Base-by-base conservation (phyloP, 257 asterid species). In the Nicotiana otophora region DNA sequence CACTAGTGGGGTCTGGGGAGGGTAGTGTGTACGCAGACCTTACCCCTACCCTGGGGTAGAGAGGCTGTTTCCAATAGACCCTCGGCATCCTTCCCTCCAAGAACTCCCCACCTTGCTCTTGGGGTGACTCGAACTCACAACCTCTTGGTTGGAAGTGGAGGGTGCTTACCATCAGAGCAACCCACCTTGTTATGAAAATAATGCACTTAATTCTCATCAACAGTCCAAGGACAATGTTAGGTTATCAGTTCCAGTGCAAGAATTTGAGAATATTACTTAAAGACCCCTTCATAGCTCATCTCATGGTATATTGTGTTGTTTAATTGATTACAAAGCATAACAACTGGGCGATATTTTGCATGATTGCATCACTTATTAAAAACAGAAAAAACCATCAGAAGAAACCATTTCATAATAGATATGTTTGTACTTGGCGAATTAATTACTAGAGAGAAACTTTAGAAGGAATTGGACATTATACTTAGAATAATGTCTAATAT, bases 281-380 rank as follows among this genome's bases (percentile, higher is more conserved):
- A 55, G 57, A 72, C 78, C 42, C 48, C 78, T 72, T 69, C 78
- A 20, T 23, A 72, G 78, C 39, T 72, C 78, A 72, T 72, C 78
- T 72, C 34, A 72, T 12, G 78, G 61, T 46, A 39, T 20, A 46
- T 23, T 14, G 20, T n/a, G 60, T 46, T 72, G 77, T 69, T 69
- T 69, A 39, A 11, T 39, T 1, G n/a, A 69, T 36, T 42, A 42
- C 54, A 70, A 72, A 46, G 0, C 39, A 46, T 46, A 72, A 23
- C 34, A 61, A 72, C 36, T 72, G 61, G 78, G 60, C 23, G 60
- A 42, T 6, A 12, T 46, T 46, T 72, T 69, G 36, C 30, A 68
- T 68, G 28, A 68, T 36, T 72, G 20, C 60, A 23, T 72, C 60
- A 46, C 78, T 70, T 42, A 72, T 0, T 72, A 0, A 46, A 39